These are phyloP conservation scores for Calocybe gambosa DNA, from an alignment of 1,284 basidiomycete species.

Conservation along the genomic window DNA sequence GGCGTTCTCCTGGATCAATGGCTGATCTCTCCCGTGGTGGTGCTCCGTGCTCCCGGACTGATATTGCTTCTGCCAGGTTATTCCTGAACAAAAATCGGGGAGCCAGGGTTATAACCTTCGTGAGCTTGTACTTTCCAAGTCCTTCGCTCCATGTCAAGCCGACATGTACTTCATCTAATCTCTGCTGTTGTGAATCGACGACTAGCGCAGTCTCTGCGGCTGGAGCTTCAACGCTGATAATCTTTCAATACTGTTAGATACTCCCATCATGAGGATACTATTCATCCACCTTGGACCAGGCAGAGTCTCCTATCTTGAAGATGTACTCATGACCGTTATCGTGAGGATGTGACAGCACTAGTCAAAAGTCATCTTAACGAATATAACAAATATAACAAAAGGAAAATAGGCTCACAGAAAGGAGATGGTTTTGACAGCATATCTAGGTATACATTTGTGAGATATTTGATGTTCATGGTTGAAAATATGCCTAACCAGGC, in stretches of 20 bases:
- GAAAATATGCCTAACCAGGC: slow-evolving; percentile 36
- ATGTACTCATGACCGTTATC: slow-evolving; percentile 83
- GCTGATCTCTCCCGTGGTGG: slow-evolving; percentile 61
- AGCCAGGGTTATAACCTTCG: slow-evolving; percentile 88
- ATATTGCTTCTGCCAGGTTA: slow-evolving; percentile 62
- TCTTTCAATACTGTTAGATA: slow-evolving; percentile 5
- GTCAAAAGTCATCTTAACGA: slow-evolving; percentile 23
- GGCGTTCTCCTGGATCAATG: slow-evolving; percentile 66
- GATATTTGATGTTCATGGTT: not conserved
- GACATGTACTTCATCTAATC: slow-evolving; percentile 77
- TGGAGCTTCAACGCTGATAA: slow-evolving; percentile 83
- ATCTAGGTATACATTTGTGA: slow-evolving; percentile 31
- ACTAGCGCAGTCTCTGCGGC: slow-evolving; percentile 85
- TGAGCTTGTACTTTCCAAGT: slow-evolving; percentile 92
- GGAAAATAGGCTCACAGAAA: slow-evolving; percentile 54
- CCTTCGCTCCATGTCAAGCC: slow-evolving; percentile 94
- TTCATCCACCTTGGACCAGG: slow-evolving; percentile 78
- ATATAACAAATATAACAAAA: slow-evolving; percentile 1
- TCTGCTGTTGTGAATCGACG: slow-evolving; percentile 62
- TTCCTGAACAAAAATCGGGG: slow-evolving; percentile 94
- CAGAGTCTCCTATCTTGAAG: slow-evolving; percentile 81
- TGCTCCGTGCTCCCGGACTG: slow-evolving; percentile 83
- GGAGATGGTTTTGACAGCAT: slow-evolving; percentile 56
- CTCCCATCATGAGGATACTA: slow-evolving; percentile 1
- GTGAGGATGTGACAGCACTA: slow-evolving; percentile 86